Percentiles rank a stretch among this genome's conserved stretches.
Evolutionary conservation across 495 filamentous ascomycete genomes (phyloP).

Genomic region (Xylaria acuta): DNA sequence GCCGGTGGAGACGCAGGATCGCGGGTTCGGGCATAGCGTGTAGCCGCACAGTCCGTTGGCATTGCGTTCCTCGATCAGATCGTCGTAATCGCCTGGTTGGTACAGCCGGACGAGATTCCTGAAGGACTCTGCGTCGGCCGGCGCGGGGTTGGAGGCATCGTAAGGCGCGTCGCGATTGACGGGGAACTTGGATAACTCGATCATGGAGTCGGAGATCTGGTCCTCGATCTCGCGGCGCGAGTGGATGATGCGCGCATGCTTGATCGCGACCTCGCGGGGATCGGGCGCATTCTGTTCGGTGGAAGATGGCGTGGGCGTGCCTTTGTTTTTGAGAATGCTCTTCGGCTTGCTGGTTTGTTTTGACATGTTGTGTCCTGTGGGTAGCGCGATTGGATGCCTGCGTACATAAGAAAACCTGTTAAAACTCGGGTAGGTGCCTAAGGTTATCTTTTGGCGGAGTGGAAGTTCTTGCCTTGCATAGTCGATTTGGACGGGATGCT

Average conservation of each 20-base stretch:
- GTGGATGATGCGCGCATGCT: constrained; percentile 82
- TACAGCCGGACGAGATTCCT: constrained; percentile 69
- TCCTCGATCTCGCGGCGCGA: constrained; percentile 74
- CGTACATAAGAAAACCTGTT: neutral
- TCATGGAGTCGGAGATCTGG: constrained; percentile 60
- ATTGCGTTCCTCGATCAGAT: constrained; percentile 84
- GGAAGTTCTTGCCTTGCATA: neutral
- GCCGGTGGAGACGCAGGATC: constrained; percentile 48
- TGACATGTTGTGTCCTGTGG: neutral
- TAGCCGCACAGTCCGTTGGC: constrained; percentile 82
- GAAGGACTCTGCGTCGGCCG: constrained; percentile 62
- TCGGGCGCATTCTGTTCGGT: constrained; percentile 38
- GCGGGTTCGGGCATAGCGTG: constrained; percentile 69
- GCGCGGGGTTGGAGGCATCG: constrained; percentile 64
- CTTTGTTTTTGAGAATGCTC: constrained; percentile 63
- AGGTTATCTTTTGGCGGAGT: neutral
- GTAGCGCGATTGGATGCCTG: neutral
- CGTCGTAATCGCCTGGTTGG: constrained; percentile 84
- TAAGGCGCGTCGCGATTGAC: constrained; percentile 57
- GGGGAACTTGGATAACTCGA: constrained; percentile 72
- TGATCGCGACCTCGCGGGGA: constrained; percentile 68
- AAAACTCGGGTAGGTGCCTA: neutral
- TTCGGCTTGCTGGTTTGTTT: constrained; percentile 44
- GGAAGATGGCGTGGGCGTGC: constrained; percentile 35
- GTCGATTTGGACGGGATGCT: neutral